Evolutionary conservation across 495 filamentous ascomycete genomes (phyloP), one percentile per base, ranked within the genome.

Genomic region (Glutinoglossum americanum): DNA sequence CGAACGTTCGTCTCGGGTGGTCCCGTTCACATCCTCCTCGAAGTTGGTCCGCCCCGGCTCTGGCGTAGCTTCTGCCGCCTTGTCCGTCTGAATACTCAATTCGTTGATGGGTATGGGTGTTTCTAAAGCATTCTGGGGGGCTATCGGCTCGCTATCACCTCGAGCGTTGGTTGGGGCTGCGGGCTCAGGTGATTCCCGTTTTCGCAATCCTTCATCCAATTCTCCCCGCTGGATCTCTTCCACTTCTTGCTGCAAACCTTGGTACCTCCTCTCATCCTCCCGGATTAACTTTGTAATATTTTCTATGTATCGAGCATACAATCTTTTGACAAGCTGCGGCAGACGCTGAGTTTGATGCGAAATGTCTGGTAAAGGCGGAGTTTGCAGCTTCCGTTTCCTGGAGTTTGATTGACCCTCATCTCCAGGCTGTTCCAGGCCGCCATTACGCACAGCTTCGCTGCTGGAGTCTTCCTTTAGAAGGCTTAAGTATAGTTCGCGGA

Each of bases 241-340:
- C 55, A 90, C 76, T 57, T 95, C 87, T 17, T 72, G 67, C 57
- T 78, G 71, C 32, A 92, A 70, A 25, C 73, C 65, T 5, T 76
- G 75, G 66, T 80, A 89, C 54, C 72, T 70, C 51, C 70, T 74
- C 70, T 96, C 92, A 59, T 90, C 80, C 39, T 83, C 77, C 59
- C 75, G 74, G 58, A 98, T 89, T 62, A 82, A 75, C 49, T 70
- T 67, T 4, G 86, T 76, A 19, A 82, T 73, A 45, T 80, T 67
- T 35, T 81, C 79, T 54, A 80, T 75, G 64, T 94, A 95, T 57
- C 77, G 70, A 15, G 79, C 74, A 63, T 94, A 90, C 8, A 94
- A 70, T 58, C 82, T 79, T 41, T 78, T 73, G 32, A 89, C 77
- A 6, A 94, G 64, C 1, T 74, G 73, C 11, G 84, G 81, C 0